Base-by-base conservation (phyloP, 495 filamentous ascomycete genomes). In the Tuber melanosporum region DNA sequence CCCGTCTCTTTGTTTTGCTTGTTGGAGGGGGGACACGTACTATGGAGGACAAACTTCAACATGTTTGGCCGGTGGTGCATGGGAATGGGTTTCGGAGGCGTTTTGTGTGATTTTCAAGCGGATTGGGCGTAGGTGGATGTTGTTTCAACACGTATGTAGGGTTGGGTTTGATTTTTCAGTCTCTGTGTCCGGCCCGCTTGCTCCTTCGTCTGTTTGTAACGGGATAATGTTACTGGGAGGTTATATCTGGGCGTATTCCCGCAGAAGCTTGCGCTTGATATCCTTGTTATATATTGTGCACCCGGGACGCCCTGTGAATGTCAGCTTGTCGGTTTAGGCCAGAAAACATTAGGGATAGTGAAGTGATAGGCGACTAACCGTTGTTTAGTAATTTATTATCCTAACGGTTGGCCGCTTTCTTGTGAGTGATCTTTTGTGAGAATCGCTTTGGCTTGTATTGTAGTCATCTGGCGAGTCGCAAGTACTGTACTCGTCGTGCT, bases 21-120 rank as follows among this genome's bases (percentile, higher is more conserved):
- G 75, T 79, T 76, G 66, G n/a, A 17, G 32, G 78, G 41, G 49
- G 72, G 73, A 72, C 57, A 73, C 20, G 69, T 69, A 76, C 73
- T 70, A 73, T 36, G 45, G 71, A 77, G 76, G 72, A 47, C 82
- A 84, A 85, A 84, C 82, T 86, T 86, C 85, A 86, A 86, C 85
- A 86, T 82, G 85, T 85, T 83, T 83, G 85, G 84, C 82, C 44
- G 74, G 70, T 82, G 66, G 70, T 82, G 66, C 76, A 79, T 82
- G 74, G 46, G 66, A 52, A 57, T 62, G 42, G 72, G 72, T 42
- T 80, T 76, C 71, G 15, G 71, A 45, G 44, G 44, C 41, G 71
- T 72, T 72, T 42, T 42, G 71, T n/a, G 71, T 72, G 71, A 42
- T n/a, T 72, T 42, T 26, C 3, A 10, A n/a, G 44, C 12, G 44